Evolutionary conservation across 2,329 filamentous ascomycete genomes (phyloP).

Genomic region (Talaromyces sp.): DNA sequence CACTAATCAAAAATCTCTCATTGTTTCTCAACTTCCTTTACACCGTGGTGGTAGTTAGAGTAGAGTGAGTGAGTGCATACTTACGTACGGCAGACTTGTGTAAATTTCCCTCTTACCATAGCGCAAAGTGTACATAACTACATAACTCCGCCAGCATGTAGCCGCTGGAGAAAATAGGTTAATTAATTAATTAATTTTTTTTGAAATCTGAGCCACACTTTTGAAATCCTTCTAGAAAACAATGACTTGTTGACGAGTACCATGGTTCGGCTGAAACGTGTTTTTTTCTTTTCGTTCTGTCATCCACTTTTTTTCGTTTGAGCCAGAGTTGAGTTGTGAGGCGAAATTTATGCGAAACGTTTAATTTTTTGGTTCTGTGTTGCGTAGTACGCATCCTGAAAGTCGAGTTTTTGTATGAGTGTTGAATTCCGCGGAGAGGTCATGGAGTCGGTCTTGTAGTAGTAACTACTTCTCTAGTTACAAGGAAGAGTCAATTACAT

Average conservation of each 20-base stretch:
- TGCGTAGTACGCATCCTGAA: not conserved
- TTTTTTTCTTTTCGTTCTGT: not conserved
- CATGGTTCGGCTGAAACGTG: not conserved
- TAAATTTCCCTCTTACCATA: not conserved
- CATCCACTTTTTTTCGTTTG: not conserved
- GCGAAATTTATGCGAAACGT: not conserved
- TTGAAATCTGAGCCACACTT: not conserved
- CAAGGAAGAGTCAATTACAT: too few relatives aligned
- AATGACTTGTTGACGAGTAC: not conserved
- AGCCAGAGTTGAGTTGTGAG: not conserved
- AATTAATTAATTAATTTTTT: too few relatives aligned
- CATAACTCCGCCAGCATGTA: too few relatives aligned
- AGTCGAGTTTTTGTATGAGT: not conserved
- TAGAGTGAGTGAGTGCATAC: not conserved
- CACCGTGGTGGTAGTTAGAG: not conserved
- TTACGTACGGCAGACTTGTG: not conserved
- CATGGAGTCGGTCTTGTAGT: too few relatives aligned
- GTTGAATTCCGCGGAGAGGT: not conserved
- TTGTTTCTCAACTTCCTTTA: not conserved
- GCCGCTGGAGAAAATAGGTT: not conserved
- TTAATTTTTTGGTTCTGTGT: too few relatives aligned
- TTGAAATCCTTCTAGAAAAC: slow-evolving; percentile 1
- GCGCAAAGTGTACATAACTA: not conserved
- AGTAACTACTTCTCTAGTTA: not conserved
- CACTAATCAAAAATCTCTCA: not conserved